Conservation (phyloP, 495 filamentous ascomycete species). For the Penicillium canariense region DNA sequence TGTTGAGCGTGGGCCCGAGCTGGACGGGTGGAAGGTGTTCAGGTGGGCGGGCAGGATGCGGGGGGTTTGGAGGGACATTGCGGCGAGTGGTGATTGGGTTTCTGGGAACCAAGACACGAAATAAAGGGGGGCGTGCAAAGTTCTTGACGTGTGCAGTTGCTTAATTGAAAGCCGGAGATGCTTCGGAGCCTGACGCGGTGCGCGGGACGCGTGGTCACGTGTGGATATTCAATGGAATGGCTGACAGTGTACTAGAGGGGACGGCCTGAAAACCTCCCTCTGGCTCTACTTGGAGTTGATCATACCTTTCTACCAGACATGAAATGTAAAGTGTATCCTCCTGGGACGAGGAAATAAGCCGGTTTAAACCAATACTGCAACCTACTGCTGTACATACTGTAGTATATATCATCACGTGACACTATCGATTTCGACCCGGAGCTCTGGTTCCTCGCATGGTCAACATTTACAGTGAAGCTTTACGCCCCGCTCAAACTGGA, state of each 20-base stretch:
- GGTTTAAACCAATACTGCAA: too few species aligned
- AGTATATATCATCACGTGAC: conserved; percentile 12
- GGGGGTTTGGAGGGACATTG: conserved; percentile 59
- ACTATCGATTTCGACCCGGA: conserved; percentile 14
- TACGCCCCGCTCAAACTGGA: background rate
- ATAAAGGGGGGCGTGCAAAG: background rate
- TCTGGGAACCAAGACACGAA: accelerated
- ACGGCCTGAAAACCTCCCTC: too few species aligned
- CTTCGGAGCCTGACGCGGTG: conserved; percentile 17
- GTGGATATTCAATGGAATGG: background rate
- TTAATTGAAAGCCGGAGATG: background rate
- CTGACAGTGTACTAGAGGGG: background rate
- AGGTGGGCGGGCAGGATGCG: conserved; percentile 68
- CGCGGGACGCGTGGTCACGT: conserved; percentile 34
- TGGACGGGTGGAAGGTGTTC: conserved; percentile 56
- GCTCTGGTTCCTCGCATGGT: conserved; percentile 7
- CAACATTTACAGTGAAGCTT: background rate
- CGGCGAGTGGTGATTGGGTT: conserved; percentile 1
- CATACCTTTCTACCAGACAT: too few species aligned
- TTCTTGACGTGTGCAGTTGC: background rate
- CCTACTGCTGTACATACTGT: background rate
- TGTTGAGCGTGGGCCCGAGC: conserved; percentile 37
- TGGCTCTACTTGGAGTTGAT: background rate
- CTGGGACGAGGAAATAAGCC: too few species aligned
- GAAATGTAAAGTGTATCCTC: background rate